Evolutionary conservation across 2,329 filamentous ascomycete species (phyloP), one percentile per base, ranked within the genome.

Genomic region (Ceratocystis ficicola): DNA sequence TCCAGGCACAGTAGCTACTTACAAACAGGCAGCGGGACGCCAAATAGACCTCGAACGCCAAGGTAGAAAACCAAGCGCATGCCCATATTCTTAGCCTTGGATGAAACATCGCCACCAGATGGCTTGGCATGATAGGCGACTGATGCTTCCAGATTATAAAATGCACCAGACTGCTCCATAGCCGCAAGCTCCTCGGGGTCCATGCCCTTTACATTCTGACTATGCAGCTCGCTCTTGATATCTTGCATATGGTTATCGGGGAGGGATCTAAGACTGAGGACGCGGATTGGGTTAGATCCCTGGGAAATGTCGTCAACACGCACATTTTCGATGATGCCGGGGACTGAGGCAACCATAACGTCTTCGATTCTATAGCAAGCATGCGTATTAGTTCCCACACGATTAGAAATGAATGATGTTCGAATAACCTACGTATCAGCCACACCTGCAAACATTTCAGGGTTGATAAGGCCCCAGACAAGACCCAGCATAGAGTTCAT

Each of bases 41-140:
- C 92, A 70, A 96, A 94, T 4, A 96, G 79, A 0, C 92, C 92
- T 72, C 89, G 90, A 72, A 95, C 79, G 66, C 94, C 94, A 1
- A 97, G 82, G 70, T 96, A 97, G 74, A 99, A 97, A 7, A 96
- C 84, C 15, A 97, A 77, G 71, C 95, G 88, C 90, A 96, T 96
- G 72, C 95, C 92, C 90, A 96, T 96, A 73, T 96, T 97, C 70
- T 88, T 84, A 5, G 91, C 90, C 75, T 92, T 94, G 59, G 89
- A 87, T 1, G 89, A 87, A 15, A 90, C 81, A 61, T 86, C 83
- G 67, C 80, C 79, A 4, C 83, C 81, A 1, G 83, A 86, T 12
- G 91, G 91, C 73, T 87, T 85, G 8, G 93, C 90, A 72, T 96
- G 91, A 73, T 96, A 96, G 1, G 92, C 92, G 71, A 96, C 87